Base-by-base conservation (phyloP, 345 rosid genomes). In the Nasturtium officinale region DNA sequence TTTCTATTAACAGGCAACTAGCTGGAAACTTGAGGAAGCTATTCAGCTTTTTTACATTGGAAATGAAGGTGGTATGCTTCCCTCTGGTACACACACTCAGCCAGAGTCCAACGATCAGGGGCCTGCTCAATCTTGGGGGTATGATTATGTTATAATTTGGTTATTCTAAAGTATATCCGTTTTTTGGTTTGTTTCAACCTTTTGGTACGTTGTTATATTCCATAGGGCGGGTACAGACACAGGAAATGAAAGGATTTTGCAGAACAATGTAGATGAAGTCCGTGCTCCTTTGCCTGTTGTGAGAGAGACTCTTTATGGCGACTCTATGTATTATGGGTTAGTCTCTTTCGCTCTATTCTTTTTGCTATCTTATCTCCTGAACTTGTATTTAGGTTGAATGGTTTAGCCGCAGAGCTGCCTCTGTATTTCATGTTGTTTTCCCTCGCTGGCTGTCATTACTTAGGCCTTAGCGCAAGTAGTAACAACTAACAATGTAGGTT, bases 21-120 rank as follows among this genome's bases (percentile, higher is more conserved):
- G 89, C 79, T 96, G 99, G 99, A 89, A 89, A 65, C 92, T 96
- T 74, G 98, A 96, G 40, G 98, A 92, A 61, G 99, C 99, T 53
- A 33, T 96, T 69, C 98, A 96, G 87, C 84, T 96, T 47, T 96
- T 96, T 75, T 96, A 84, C 82, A 85, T 92, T 21, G 98, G 95
- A 65, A 86, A 84, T 65, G 99, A 92, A 74, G 81, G 73, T 37
- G 86, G 83, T 62, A 75, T 64, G 55, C 62, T 60, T 53, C 78
- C 82, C 1, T 50, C 92, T 17, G 78, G 74, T 61, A 77, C 89
- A 50, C 79, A 65, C 16, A 65, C 89, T 68, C 87, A 87, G 59
- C 67, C 72, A 5, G 43, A 54, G 8, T 81, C 76, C 29, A 80
- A 56, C 53, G 66, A 67, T 65, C 55, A 32, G 66, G 46, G 61